Base-by-base conservation (phyloP, 2,329 filamentous ascomycete genomes). In the Fusarium drepaniforme region DNA sequence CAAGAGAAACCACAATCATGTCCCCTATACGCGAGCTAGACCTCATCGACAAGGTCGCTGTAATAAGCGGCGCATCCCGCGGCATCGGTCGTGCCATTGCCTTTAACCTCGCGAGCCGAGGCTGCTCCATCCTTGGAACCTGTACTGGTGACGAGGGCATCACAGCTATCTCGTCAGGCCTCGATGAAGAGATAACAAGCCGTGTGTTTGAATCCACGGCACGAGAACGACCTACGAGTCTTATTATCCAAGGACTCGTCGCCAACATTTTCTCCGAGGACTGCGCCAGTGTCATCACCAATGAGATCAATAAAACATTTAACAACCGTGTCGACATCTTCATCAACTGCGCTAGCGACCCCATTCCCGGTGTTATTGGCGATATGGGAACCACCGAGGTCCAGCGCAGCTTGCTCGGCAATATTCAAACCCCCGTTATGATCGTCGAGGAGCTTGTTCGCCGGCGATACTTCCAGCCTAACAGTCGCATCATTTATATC, bases 401-500 rank as follows among this genome's bases (percentile, higher is more conserved):
- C 0, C 79, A 82, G 30, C 66, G 73, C 23, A 82, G 81, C 30
- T 66, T 83, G 3, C n/a, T 82, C 0, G 81, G 81, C 7, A 84
- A 84, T 33, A 69, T 84, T 0, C 82, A 83, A 67, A 80, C 80
- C 8, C 80, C 82, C 0, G 80, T 83, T 0, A 64, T 83, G 42
- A 81, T 83, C n/a, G 80, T 83, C 21, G 81, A 84, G 8, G 80
- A 82, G 9, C 67, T 84, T 3, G 80, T 83, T 5, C 79, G 77
- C 40, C 66, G 77, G 25, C 77, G 72, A 5, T 75, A 76, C 61
- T 83, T 83, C 38, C 82, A 80, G 8, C 78, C 68, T 2, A 75
- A 80, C 28, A 83, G 81, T 25, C 78, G 83, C 1, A 82, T 84
- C 21, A 76, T 84, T 30, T 83, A 82, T 46, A 81, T 84, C 38